Conservation (phyloP, 169 alveolate species). For the Plasmodium knowlesi region DNA sequence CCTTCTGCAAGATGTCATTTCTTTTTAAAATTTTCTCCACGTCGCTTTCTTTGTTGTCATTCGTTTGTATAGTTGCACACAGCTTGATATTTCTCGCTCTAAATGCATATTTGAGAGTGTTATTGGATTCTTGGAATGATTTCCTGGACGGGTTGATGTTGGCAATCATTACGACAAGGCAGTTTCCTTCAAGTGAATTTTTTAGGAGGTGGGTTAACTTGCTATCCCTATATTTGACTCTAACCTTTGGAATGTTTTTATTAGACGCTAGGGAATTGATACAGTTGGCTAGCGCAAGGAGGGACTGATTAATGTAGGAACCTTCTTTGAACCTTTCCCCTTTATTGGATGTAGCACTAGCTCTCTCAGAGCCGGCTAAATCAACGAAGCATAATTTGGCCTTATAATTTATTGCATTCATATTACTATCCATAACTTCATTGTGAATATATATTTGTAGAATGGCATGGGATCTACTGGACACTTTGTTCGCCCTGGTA, state of each 20-base stretch:
- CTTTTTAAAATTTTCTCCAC: constrained; percentile 65
- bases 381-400: constrained; percentile 94
- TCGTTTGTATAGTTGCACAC: constrained; percentile 75
- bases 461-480: constrained; percentile 96
- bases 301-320: constrained; percentile 95
- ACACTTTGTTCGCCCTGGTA: constrained; percentile 94
- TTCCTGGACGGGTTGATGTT: constrained; percentile 91
- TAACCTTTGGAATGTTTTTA: constrained; percentile 76
- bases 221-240: constrained; percentile 96
- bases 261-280: constrained; percentile 94
- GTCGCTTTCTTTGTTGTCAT: constrained; percentile 71
- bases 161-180: constrained; percentile 95
- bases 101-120: constrained; percentile 94
- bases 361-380: constrained; percentile 97
- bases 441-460: constrained; percentile 86
- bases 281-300: constrained; percentile 97
- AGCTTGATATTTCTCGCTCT: constrained; percentile 94
- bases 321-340: constrained; percentile 96
- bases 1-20: constrained; percentile 61
- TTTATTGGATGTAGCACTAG: constrained; percentile 93
- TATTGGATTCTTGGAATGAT: constrained; percentile 90
- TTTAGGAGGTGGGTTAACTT: constrained; percentile 96
- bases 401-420: constrained; percentile 42
- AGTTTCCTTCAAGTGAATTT: constrained; percentile 94
- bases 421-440: constrained; percentile 40